Percentiles rank a stretch among this genome's conserved stretches.
phyloP scores from a whole-genome alignment of 2,329 filamentous ascomycete species.

The Zymoseptoria brevis region DNA sequence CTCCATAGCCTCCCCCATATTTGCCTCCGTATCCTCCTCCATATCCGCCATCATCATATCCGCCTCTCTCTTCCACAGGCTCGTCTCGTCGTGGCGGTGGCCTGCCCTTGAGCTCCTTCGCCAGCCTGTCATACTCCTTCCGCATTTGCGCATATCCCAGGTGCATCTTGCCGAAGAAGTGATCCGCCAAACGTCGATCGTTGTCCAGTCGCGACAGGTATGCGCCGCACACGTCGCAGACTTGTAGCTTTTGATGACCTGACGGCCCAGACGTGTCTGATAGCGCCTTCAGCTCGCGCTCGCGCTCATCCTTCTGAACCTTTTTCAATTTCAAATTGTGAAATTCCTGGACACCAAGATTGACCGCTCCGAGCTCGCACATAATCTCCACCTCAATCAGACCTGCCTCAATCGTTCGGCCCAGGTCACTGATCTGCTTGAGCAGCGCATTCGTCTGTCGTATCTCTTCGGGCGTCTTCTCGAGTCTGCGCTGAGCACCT shows the following conservation, averaged over 20 bases:
- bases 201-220: constrained; percentile 91
- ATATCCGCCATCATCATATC: constrained; percentile 39
- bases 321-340: constrained; percentile 76
- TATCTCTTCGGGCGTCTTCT: constrained; percentile 98
- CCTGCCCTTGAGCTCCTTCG: constrained; percentile 74
- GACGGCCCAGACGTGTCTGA: constrained; percentile 87
- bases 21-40: constrained; percentile 32
- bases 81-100: constrained; percentile 52
- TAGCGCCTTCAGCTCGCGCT: constrained; percentile 81
- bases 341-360: constrained; percentile 76
- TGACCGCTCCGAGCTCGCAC: constrained; percentile 72
- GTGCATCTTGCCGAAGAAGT: constrained; percentile 99
- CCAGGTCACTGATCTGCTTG: constrained; percentile 75
- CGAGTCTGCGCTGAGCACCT: constrained; percentile 74
- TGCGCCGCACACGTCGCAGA: constrained; percentile 96
- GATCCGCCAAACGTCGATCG: constrained; percentile 84
- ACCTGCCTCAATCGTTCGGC: constrained; percentile 69
- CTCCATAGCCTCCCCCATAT: constrained; percentile 27
- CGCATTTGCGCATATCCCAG: constrained; percentile 97
- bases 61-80: constrained; percentile 30
- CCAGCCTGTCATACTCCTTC: constrained; percentile 80
- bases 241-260: constrained; percentile 95
- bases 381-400: constrained; percentile 80
- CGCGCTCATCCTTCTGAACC: constrained; percentile 71
- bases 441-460: constrained; percentile 74